phyloP scores from a whole-genome alignment of 352 stramenopile genomes.

The Elongisporangium undulatum region DNA sequence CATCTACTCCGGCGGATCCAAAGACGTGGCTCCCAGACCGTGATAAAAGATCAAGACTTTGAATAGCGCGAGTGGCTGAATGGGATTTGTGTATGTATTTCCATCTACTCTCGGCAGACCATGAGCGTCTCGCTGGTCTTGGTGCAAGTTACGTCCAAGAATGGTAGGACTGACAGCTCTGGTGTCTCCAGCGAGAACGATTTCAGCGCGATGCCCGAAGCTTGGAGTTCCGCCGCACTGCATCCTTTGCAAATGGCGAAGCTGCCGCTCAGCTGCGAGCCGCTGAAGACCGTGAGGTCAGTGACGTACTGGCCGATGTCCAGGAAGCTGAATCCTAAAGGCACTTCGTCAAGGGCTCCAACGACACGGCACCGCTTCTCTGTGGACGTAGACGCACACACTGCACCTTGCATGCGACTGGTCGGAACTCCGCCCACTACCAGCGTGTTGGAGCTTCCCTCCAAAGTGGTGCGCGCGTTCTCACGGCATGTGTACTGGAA shows the following conservation, averaged over 20 bases:
- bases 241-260: slow-evolving; percentile 9
- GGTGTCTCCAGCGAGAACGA: not conserved
- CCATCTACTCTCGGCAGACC: not conserved
- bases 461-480: not conserved
- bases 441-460: not conserved
- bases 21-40: too few species aligned
- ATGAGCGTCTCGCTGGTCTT: not conserved
- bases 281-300: slow-evolving; percentile 6
- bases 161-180: not conserved
- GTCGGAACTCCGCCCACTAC: not conserved
- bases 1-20: too few species aligned
- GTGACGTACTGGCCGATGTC: slow-evolving; percentile 6
- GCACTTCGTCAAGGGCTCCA: not conserved
- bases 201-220: not conserved
- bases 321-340: slow-evolving; percentile 1
- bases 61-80: not conserved
- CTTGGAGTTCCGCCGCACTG: not conserved
- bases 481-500: not conserved
- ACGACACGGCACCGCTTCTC: not conserved
- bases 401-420: not conserved
- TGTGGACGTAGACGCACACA: not conserved
- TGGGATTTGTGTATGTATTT: too few species aligned
- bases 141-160: not conserved
- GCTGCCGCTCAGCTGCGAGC: not conserved
- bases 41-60: too few species aligned